phyloP scores from a whole-genome alignment of 352 stramenopile genomes.

The Blastocystis hominis region DNA sequence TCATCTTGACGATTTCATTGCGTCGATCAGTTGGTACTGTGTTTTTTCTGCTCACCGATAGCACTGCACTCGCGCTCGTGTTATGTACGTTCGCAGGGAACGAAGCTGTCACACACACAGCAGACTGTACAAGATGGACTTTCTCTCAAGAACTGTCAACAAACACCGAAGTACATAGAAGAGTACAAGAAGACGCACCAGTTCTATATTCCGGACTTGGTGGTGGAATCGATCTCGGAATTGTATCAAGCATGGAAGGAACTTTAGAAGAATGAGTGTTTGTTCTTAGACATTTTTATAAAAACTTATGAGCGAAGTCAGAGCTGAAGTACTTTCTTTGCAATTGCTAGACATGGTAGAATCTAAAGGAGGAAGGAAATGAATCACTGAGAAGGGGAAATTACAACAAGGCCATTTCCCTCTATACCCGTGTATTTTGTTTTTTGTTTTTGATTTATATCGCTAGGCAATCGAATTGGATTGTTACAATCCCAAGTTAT shows the following conservation, averaged over 20 bases:
- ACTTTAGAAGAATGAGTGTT: background rate
- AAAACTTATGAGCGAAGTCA: constrained; percentile 1
- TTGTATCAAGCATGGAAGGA: constrained; percentile 28
- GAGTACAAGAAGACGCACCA: constrained; percentile 26
- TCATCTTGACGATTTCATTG: constrained; percentile 51
- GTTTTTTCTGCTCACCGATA: background rate
- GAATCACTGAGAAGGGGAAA: background rate
- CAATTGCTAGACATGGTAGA: background rate
- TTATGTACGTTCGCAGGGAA: background rate
- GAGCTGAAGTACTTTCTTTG: background rate
- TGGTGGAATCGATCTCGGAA: constrained; percentile 4
- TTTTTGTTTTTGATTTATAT: background rate
- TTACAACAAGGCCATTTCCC: constrained; percentile 26
- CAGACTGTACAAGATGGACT: background rate
- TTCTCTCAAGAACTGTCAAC: constrained; percentile 24
- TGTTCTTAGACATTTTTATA: background rate
- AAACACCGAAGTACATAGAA: background rate
- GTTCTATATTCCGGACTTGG: constrained; percentile 26
- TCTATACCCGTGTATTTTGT: constrained; percentile 3
- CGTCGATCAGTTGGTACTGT: background rate
- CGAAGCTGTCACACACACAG: background rate
- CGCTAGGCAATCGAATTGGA: constrained; percentile 30
- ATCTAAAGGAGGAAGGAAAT: constrained; percentile 38
- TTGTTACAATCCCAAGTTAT: constrained; percentile 34
- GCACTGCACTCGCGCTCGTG: constrained; percentile 7